Evolutionary conservation across 164 flowering plant genomes (phyloP), one percentile per base, ranked within the genome.

Genomic region (Stephania yunnanensis): DNA sequence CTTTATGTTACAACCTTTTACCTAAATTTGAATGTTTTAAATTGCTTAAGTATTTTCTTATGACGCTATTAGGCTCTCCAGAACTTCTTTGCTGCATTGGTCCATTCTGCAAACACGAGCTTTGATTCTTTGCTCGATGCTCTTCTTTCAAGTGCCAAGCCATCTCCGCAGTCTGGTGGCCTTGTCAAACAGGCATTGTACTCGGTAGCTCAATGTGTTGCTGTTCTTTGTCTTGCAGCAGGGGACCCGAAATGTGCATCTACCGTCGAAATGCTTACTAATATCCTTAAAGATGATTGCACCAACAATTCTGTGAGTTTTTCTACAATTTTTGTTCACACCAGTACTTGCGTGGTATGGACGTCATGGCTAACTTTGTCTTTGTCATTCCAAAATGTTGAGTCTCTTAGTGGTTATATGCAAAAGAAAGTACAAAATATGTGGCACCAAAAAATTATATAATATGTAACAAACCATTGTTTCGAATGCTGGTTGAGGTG

Each of bases 201-300:
- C 81, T 96, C 99, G 42, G 91, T 92, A 46, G 99, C 99, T 71
- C 98, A 92, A 81, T 94, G 98, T 82, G 95, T 96, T 61, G 99
- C 97, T 84, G 98, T 96, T 82, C 92, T 96, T 50, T 96, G 99
- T 82, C 98, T 96, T 78, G 93, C 97, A 80, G 97, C 99, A 3
- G 99, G 99, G 73, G 90, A 92, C 80, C 77, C 84, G 74, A 91
- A 94, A 81, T 96, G 97, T 78, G 92, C 91, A 44, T 83, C 94
- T 71, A 96, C 99, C n/a, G 95, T 96, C 31, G 83, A 85, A 68
- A 94, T 94, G 99, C 93, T 96, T 46, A 88, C 89, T 20, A 87
- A 84, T 69, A 92, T 92, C 69, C 90, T 96, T 73, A 90, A 82
- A 83, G 95, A 85, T 80, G 94, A 88, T 76, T 85, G 89, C 82